Evolutionary conservation across 768 basidiomycete species (phyloP).

Genomic region (Cytidiella melzeri): DNA sequence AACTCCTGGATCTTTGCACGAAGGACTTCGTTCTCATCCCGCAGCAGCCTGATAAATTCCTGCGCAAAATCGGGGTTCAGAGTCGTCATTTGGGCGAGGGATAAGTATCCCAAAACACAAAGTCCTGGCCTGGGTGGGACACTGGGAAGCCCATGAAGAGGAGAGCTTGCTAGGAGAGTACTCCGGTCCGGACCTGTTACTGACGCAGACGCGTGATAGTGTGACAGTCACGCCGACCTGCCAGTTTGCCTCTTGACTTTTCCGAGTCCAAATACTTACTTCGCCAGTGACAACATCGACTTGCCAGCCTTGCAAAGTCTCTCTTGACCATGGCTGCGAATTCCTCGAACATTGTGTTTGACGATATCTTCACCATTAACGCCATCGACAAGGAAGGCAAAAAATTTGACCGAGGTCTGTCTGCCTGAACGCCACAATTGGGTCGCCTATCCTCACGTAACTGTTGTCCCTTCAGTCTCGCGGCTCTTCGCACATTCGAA

Average conservation of each 20-base stretch:
- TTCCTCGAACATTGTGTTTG: conserved; percentile 79
- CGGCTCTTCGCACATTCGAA: conserved; percentile 85
- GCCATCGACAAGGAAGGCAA: conserved; percentile 89
- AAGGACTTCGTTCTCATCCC: neutral
- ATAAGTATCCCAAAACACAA: too few relatives aligned
- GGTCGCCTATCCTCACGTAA: neutral
- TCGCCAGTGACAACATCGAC: too few relatives aligned
- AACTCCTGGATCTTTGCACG: neutral
- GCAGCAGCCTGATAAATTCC: neutral
- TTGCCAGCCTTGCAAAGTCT: too few relatives aligned
- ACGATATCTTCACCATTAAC: conserved; percentile 86
- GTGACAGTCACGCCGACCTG: neutral
- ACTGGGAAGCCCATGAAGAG: neutral
- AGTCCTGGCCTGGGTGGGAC: too few relatives aligned
- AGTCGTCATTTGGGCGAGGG: too few relatives aligned
- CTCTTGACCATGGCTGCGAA: conserved; percentile 18
- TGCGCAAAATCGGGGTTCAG: neutral
- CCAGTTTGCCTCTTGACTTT: neutral
- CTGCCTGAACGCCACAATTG: neutral
- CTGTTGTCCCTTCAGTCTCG: conserved; percentile 72
- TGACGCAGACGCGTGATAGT: neutral
- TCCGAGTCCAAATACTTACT: neutral
- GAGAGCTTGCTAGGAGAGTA: neutral
- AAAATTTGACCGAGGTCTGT: conserved; percentile 94
- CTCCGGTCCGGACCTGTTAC: neutral